Conservation (phyloP, 2,329 filamentous ascomycete species). For the Chrysoporthe deuterocubensis region DNA sequence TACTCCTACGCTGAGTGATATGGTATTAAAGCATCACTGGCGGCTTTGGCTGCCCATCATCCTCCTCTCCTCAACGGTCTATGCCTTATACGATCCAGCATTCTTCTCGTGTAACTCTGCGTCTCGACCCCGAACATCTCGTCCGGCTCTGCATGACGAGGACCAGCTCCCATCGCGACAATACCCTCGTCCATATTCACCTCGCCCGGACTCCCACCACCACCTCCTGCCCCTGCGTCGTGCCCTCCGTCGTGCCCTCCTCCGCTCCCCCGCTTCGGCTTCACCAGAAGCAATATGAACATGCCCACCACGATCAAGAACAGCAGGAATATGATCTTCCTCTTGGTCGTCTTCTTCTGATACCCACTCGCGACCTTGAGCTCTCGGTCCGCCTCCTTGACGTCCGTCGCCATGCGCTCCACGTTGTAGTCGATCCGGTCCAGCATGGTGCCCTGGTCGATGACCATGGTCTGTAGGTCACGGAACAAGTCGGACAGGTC, state of each 20-base stretch:
- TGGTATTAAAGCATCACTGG: not conserved
- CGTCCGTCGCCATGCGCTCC: conserved; percentile 90
- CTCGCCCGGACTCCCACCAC: conserved; percentile 15
- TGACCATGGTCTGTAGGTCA: conserved; percentile 93
- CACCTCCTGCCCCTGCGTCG: not conserved
- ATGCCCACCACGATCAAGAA: conserved; percentile 82
- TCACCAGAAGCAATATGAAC: conserved; percentile 82
- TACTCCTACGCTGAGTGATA: not conserved
- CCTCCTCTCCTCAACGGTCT: not conserved
- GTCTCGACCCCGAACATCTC: not conserved
- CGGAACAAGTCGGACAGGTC: conserved; percentile 96
- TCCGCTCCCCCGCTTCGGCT: conserved; percentile 59
- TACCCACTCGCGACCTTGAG: conserved; percentile 87
- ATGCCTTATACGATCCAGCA: not conserved
- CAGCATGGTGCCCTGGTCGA: conserved; percentile 87
- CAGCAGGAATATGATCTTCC: conserved; percentile 90
- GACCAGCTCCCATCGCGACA: not conserved
- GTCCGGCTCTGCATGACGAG: not conserved
- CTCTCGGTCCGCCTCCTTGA: conserved; percentile 92
- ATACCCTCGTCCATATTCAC: conserved; percentile 4
- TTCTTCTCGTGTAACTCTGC: not conserved
- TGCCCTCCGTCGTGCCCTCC: conserved; percentile 25
- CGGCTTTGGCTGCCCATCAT: not conserved
- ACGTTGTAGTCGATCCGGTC: conserved; percentile 98
- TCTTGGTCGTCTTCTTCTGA: conserved; percentile 84